Base-by-base conservation (phyloP, 1,284 basidiomycete genomes). In the Wolfiporia cocos region DNA sequence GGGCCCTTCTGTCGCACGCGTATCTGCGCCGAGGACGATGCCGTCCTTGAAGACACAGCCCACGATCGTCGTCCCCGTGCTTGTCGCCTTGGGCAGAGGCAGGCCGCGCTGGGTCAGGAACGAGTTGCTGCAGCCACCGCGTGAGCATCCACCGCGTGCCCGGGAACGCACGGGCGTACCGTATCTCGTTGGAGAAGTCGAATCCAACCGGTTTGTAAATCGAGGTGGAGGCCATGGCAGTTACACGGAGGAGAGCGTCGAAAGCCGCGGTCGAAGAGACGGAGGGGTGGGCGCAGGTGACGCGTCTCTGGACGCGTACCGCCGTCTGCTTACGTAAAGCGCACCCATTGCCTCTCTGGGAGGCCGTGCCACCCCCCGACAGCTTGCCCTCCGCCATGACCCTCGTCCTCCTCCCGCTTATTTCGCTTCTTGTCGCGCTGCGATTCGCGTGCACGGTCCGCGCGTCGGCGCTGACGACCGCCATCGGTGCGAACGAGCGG, bases 61-160 rank as follows among this genome's bases (percentile, higher is more conserved):
- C n/a, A 92, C 90, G 64, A 99, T 98, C 32, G 95, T 99, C 2
- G 96, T 99, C 58, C 95, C 95, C 2, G 94, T 97, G 62, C 89
- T 92, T 3, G 91, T 94, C 3, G 91, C 92, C 68, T 84, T 86
- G 30, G 86, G 86, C 28, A 84, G 63, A 9, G 76, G 78, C 17
- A 86, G 57, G 24, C 86, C 84, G 51, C 81, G 79, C 49, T 79
- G 70, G 42, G 71, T 68, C 44, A 97, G 68, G 63, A 87, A 90
- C 51, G 79, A 72, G 62, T 97, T 96, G 50, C 93, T 89, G 43
- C 54, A 55, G 50, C 10, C 51, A 17, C n/a, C 11, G 17, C 21
- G 34, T 30, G 26, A 41, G 24, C 22, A 32, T 20, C 24, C 26
- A 20, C 6, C 10, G 11, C 10, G 12, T 17, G 3, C 14, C 11